These are phyloP conservation scores for Xylaria sp. DNA, from an alignment of 2,329 filamentous ascomycete genomes.

Conservation along the genomic window DNA sequence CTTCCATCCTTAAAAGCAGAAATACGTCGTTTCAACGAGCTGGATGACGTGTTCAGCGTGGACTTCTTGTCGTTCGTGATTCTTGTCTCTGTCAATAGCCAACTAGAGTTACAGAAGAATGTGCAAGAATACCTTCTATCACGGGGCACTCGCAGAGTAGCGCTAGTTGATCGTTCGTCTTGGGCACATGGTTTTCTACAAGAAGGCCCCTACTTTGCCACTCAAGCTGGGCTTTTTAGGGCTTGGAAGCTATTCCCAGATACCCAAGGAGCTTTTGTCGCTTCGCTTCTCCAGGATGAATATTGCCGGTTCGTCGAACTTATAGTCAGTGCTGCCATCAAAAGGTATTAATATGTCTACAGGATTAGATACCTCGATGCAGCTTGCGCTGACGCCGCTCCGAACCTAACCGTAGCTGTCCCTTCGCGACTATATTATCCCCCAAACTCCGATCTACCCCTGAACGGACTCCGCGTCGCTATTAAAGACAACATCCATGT, in stretches of 20 bases:
- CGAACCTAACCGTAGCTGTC: conserved; percentile 53
- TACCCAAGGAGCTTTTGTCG: background rate
- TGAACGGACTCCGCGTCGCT: conserved; percentile 69
- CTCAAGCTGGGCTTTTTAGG: background rate
- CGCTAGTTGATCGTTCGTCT: background rate
- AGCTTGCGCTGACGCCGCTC: background rate
- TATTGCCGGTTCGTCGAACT: background rate
- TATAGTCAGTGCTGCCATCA: background rate
- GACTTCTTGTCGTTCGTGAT: background rate
- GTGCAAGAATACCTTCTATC: background rate
- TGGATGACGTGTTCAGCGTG: background rate
- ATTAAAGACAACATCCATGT: conserved; percentile 73
- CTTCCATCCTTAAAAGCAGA: background rate
- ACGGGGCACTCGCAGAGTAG: background rate
- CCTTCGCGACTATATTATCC: conserved; percentile 70
- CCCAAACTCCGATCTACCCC: conserved; percentile 62
- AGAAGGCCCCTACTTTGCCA: conserved; percentile 4
- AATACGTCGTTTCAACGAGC: background rate
- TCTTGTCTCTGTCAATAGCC: background rate
- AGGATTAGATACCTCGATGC: conserved; percentile 4
- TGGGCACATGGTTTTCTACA: background rate
- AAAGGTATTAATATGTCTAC: background rate
- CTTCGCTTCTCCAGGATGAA: background rate
- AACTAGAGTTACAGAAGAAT: background rate
- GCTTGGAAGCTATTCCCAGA: conserved; percentile 3